Evolutionary conservation across 2,329 filamentous ascomycete genomes (phyloP).

Genomic region (Penicillium sp.): DNA sequence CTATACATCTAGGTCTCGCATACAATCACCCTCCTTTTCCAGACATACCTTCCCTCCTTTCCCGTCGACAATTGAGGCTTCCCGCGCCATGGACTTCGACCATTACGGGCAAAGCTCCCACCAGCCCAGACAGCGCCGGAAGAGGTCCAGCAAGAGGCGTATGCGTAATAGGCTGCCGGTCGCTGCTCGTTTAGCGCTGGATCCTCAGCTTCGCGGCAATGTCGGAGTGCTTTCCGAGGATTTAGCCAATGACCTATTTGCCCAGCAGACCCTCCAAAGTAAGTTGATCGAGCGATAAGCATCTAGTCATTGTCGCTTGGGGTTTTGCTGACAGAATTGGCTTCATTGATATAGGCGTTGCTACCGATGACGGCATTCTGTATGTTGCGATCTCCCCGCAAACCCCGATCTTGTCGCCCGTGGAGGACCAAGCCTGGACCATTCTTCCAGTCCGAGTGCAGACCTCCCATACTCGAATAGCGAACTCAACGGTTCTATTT

Average conservation of each 20-base stretch:
- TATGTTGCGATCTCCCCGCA: conserved; percentile 47
- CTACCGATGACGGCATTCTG: conserved; percentile 30
- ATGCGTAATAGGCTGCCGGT: conserved; percentile 64
- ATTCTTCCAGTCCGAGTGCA: conserved; percentile 67
- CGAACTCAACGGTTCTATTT: conserved; percentile 74
- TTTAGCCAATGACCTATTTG: conserved; percentile 75
- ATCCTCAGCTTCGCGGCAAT: conserved; percentile 79
- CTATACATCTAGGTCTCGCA: not conserved
- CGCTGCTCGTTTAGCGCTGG: conserved; percentile 73
- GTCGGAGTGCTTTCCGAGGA: conserved; percentile 82
- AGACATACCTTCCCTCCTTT: conserved; percentile 8
- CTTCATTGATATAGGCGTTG: conserved; percentile 12
- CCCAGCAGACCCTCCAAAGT: conserved; percentile 51
- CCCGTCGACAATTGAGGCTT: conserved; percentile 21
- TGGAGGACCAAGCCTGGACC: conserved; percentile 69
- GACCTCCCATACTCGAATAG: conserved; percentile 53
- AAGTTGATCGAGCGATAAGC: conserved; percentile 9
- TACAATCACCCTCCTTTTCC: not conserved
- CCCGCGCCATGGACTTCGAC: conserved; percentile 41
- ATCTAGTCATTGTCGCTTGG: not conserved
- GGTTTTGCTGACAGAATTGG: conserved; percentile 5
- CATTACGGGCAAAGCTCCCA: conserved; percentile 36
- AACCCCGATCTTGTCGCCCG: conserved; percentile 38
- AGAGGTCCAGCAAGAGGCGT: conserved; percentile 43
- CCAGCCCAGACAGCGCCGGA: conserved; percentile 49